These are phyloP conservation scores for Vitis labrusca DNA, from an alignment of 164 flowering plant species.

Conservation along the genomic window DNA sequence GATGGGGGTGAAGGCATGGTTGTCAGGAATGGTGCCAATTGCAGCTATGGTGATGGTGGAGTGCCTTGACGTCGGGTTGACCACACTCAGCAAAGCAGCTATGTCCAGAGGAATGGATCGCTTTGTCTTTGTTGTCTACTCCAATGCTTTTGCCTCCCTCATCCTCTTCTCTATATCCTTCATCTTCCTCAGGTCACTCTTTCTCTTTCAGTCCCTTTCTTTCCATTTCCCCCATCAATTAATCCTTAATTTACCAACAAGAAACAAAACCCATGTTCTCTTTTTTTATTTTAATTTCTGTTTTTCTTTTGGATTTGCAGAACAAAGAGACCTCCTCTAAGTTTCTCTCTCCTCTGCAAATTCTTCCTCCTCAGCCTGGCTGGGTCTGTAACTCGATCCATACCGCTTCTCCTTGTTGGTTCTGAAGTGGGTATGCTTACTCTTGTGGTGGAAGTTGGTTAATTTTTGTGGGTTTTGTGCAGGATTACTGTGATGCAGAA, in stretches of 20 bases:
- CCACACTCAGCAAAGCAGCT: constrained; percentile 48
- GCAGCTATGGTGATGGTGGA: constrained; percentile 40
- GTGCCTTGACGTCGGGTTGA: constrained; percentile 32
- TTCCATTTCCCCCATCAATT: neutral
- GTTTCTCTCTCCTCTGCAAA: constrained; percentile 25
- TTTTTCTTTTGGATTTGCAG: constrained; percentile 14
- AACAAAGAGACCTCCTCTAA: constrained; percentile 27
- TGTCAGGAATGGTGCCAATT: constrained; percentile 24
- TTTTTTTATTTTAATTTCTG: neutral
- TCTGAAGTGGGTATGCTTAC: neutral
- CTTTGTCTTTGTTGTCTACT: constrained; percentile 38
- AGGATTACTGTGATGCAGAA: constrained; percentile 31
- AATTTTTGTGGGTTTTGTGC: constrained; percentile 8
- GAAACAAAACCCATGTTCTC: neutral
- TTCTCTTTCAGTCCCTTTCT: neutral
- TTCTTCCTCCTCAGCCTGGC: constrained; percentile 37
- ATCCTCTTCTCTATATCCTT: constrained; percentile 28
- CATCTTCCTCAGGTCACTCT: constrained; percentile 25
- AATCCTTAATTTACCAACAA: neutral
- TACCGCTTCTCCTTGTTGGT: neutral
- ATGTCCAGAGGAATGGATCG: constrained; percentile 42
- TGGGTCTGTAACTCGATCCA: constrained; percentile 26
- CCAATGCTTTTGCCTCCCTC: constrained; percentile 34
- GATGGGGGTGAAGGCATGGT: constrained; percentile 18
- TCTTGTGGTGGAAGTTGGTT: neutral